Evolutionary conservation across 2,329 filamentous ascomycete genomes (phyloP).

Genomic region (Bipolaris sorokiniana): DNA sequence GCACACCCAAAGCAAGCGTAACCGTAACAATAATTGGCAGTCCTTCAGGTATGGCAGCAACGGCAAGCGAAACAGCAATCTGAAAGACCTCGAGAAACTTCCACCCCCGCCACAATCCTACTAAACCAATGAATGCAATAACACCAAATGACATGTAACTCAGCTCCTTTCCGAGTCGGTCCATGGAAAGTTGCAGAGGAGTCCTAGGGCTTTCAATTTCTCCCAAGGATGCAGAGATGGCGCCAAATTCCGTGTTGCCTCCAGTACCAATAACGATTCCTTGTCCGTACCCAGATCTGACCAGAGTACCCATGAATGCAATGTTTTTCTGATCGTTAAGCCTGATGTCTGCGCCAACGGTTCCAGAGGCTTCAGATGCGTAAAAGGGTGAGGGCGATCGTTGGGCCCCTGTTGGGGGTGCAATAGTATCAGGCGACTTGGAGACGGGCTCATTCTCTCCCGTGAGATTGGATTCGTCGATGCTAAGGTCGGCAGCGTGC

Average conservation of each 20-base stretch:
- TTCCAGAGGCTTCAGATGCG: constrained; percentile 63
- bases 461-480: constrained; percentile 95
- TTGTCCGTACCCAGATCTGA: constrained; percentile 92
- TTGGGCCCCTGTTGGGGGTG: constrained; percentile 47
- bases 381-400: constrained; percentile 63
- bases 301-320: constrained; percentile 96
- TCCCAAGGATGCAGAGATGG: constrained; percentile 90
- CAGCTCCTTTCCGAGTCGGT: constrained; percentile 91
- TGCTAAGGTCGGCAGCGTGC: constrained; percentile 84
- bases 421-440: constrained; percentile 71
- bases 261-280: constrained; percentile 98
- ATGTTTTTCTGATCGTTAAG: constrained; percentile 84
- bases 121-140: constrained; percentile 88
- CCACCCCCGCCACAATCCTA: constrained; percentile 90
- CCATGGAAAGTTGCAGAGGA: constrained; percentile 94
- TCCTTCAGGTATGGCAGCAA: constrained; percentile 94
- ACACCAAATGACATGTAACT: constrained; percentile 97
- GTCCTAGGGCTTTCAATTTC: constrained; percentile 95
- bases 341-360: constrained; percentile 68
- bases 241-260: constrained; percentile 91
- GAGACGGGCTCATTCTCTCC: constrained; percentile 94
- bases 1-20: constrained; percentile 89
- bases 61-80: constrained; percentile 93
- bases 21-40: constrained; percentile 98
- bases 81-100: constrained; percentile 93